phyloP scores from a whole-genome alignment of 2,329 filamentous ascomycete species.

The Ophiostoma perfectum region DNA sequence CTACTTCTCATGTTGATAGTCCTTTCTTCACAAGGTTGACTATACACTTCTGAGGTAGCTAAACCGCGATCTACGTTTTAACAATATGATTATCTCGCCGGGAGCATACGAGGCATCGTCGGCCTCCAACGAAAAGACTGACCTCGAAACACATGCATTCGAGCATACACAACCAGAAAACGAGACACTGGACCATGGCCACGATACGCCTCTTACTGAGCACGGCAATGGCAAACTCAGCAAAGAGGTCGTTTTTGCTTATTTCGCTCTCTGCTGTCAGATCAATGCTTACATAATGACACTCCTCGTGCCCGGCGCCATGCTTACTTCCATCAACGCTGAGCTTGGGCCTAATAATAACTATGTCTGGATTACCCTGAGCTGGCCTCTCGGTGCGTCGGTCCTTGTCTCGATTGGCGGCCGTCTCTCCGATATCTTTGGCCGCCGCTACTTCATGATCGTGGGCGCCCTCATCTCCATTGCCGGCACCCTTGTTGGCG shows the following conservation, averaged over 20 bases:
- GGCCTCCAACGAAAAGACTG: constrained; percentile 11
- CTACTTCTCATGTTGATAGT: background rate
- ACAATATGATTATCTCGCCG: constrained; percentile 39
- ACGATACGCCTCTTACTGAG: background rate
- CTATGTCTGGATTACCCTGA: constrained; percentile 35
- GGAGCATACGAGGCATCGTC: constrained; percentile 46
- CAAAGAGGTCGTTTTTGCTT: constrained; percentile 21
- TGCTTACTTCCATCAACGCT: constrained; percentile 34
- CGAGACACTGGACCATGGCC: background rate
- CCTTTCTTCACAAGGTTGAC: background rate
- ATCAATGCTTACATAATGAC: constrained; percentile 30
- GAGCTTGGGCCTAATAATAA: constrained; percentile 34
- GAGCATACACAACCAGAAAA: constrained; percentile 11
- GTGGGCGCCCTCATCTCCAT: constrained; percentile 20
- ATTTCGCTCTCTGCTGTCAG: constrained; percentile 24
- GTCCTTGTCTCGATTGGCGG: constrained; percentile 27
- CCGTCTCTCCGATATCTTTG: constrained; percentile 22
- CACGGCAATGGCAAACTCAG: constrained; percentile 20
- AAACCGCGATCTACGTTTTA: background rate
- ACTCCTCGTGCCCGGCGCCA: constrained; percentile 30
- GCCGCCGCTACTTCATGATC: constrained; percentile 23
- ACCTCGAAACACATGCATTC: constrained; percentile 2
- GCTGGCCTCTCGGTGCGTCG: constrained; percentile 31
- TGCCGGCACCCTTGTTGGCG: constrained; percentile 20
- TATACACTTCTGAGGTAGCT: background rate